Conservation (phyloP, 176 grass and related monocot species). For the Dactylis glomerata region DNA sequence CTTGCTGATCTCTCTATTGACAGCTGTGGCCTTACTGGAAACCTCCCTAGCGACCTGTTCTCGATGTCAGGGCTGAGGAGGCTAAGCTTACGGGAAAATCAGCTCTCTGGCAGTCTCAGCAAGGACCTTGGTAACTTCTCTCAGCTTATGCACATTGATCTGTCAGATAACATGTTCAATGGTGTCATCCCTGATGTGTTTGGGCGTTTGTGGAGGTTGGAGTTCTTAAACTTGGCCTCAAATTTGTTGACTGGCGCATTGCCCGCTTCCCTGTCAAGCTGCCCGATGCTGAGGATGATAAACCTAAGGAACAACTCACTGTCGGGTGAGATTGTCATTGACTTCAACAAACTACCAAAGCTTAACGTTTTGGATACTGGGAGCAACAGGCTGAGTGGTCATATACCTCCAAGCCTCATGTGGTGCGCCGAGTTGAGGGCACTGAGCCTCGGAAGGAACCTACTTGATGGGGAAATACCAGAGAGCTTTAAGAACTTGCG, state of each 20-base stretch:
- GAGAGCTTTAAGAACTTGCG: too few species aligned
- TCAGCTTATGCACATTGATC: slow-evolving; percentile 50
- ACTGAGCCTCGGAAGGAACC: slow-evolving; percentile 53
- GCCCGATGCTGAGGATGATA: slow-evolving; percentile 43
- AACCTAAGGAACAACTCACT: slow-evolving; percentile 76
- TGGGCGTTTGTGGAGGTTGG: slow-evolving; percentile 30
- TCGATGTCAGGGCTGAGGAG: slow-evolving; percentile 24
- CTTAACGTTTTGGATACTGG: slow-evolving; percentile 62
- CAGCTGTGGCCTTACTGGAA: background rate
- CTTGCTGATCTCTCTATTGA: slow-evolving; percentile 48
- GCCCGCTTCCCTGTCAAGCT: slow-evolving; percentile 59
- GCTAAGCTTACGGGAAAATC: slow-evolving; percentile 42
- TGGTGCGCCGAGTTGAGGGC: slow-evolving; percentile 37
- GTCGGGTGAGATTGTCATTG: slow-evolving; percentile 41
- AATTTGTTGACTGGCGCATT: slow-evolving; percentile 52
- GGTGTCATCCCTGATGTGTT: slow-evolving; percentile 61
- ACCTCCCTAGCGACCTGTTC: slow-evolving; percentile 43
- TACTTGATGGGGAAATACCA: slow-evolving; percentile 45
- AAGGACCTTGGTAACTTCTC: slow-evolving; percentile 37
- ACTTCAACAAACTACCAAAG: slow-evolving; percentile 38
- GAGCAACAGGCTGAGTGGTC: slow-evolving; percentile 48
- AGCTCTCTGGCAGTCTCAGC: slow-evolving; percentile 27
- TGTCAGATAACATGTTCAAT: slow-evolving; percentile 46
- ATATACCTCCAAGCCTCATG: slow-evolving; percentile 40
- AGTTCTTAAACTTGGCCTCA: slow-evolving; percentile 36